These are phyloP conservation scores for Neonectria magnoliae DNA, from an alignment of 2,329 filamentous ascomycete species.

Conservation along the genomic window DNA sequence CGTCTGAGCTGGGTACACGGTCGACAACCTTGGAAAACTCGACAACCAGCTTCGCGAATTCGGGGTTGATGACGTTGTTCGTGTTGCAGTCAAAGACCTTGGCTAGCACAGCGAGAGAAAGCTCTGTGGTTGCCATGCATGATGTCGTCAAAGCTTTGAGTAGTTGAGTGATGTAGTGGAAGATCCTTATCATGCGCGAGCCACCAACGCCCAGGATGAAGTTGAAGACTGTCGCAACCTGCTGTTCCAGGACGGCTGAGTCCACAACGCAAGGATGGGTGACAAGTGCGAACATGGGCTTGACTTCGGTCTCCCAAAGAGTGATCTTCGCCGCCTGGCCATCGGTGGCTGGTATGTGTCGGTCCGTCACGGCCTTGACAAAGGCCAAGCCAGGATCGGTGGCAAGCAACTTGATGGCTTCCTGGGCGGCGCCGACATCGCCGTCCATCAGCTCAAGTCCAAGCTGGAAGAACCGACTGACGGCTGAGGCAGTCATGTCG, in stretches of 20 bases:
- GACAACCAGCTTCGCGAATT: constrained; percentile 38
- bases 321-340: constrained; percentile 24
- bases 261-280: constrained; percentile 48
- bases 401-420: constrained; percentile 38
- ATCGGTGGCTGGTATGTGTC: constrained; percentile 34
- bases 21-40: not conserved
- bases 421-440: constrained; percentile 32
- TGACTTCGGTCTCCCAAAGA: not conserved
- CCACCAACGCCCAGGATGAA: constrained; percentile 49
- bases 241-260: constrained; percentile 52
- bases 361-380: constrained; percentile 41
- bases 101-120: constrained; percentile 46
- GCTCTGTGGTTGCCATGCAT: constrained; percentile 38
- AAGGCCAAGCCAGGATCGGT: constrained; percentile 43
- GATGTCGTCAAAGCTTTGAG: constrained; percentile 30
- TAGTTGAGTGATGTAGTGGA: constrained; percentile 43
- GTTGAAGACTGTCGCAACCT: constrained; percentile 49
- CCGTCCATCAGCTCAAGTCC: constrained; percentile 35
- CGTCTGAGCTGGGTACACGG: constrained; percentile 14
- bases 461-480: constrained; percentile 30
- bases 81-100: constrained; percentile 52
- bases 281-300: constrained; percentile 48
- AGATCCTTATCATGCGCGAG: constrained; percentile 45
- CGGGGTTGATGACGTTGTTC: constrained; percentile 44
- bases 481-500: not conserved